Percentiles rank a stretch among this genome's conserved stretches.
Evolutionary conservation across 192 early-diverging fungal species (phyloP).

Genomic region (Coemansia sp.): DNA sequence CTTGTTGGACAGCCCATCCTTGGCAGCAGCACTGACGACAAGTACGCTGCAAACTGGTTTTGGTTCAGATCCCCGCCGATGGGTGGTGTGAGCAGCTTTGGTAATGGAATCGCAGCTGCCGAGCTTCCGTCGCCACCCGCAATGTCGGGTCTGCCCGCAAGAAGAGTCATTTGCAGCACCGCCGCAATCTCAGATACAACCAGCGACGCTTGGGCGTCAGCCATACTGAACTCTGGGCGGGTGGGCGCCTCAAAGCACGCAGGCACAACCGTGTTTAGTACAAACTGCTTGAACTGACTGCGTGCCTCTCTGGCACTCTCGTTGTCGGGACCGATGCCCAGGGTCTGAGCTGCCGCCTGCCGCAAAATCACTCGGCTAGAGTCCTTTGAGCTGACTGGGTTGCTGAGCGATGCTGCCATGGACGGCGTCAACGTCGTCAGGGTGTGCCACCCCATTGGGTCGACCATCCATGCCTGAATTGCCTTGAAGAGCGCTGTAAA

Average conservation of each 20-base stretch:
- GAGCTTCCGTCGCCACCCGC: conserved; percentile 27
- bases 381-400: conserved; percentile 9
- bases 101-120: conserved; percentile 16
- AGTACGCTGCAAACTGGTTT: conserved; percentile 45
- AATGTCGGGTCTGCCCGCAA: conserved; percentile 34
- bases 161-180: conserved; percentile 50
- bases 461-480: conserved; percentile 48
- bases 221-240: conserved; percentile 65
- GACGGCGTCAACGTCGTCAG: conserved; percentile 44
- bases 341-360: conserved; percentile 26
- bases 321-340: conserved; percentile 26
- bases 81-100: conserved; percentile 32
- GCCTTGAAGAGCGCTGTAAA: conserved; percentile 43
- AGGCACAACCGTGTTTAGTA: conserved; percentile 71
- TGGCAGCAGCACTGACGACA: conserved; percentile 37
- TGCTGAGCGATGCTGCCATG: conserved; percentile 28
- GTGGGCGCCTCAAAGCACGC: conserved; percentile 81
- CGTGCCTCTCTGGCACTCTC: conserved; percentile 27
- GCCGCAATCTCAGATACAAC: conserved; percentile 59
- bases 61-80: conserved; percentile 39
- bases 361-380: conserved; percentile 14
- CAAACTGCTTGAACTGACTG: conserved; percentile 66
- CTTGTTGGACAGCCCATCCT: conserved; percentile 60
- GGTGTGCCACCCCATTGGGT: conserved; percentile 45
- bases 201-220: conserved; percentile 74